Evolutionary conservation across 768 basidiomycete species (phyloP).

Genomic region (Lactarius quietus): DNA sequence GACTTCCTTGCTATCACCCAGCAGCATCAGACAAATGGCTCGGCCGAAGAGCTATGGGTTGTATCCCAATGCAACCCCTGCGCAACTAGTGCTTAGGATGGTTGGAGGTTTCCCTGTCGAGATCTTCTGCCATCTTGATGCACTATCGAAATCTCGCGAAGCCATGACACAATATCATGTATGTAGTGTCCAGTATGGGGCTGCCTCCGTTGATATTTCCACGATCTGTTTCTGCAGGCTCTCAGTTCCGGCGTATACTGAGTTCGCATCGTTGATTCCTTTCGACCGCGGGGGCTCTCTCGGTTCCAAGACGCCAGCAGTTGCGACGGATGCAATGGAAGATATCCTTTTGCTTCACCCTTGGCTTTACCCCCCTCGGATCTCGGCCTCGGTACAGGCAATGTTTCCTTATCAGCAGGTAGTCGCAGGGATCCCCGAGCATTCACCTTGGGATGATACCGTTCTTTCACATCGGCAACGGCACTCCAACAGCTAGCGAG

Average conservation of each 20-base stretch:
- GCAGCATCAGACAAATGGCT: not conserved
- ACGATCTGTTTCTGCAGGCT: not conserved
- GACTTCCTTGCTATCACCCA: not conserved
- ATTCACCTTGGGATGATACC: not conserved
- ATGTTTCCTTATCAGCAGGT: not conserved
- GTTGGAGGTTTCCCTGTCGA: not conserved
- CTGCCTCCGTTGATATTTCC: not conserved
- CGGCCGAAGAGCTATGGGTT: not conserved
- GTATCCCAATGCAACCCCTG: not conserved
- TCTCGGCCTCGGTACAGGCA: not conserved
- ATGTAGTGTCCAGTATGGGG: not conserved
- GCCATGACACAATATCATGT: not conserved
- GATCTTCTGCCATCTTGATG: not conserved
- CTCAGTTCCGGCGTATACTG: not conserved
- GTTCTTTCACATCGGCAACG: not conserved
- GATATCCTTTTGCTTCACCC: not conserved
- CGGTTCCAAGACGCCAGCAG: not conserved
- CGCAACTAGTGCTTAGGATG: not conserved
- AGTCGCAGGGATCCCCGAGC: no score
- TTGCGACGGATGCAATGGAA: not conserved
- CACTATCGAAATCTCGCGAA: not conserved
- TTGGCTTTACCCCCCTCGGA: not conserved
- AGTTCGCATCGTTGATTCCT: not conserved
- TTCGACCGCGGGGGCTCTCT: not conserved
- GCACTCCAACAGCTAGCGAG: not conserved